Base-by-base conservation (phyloP, 2,329 filamentous ascomycete species). In the Aspergillus sp. region DNA sequence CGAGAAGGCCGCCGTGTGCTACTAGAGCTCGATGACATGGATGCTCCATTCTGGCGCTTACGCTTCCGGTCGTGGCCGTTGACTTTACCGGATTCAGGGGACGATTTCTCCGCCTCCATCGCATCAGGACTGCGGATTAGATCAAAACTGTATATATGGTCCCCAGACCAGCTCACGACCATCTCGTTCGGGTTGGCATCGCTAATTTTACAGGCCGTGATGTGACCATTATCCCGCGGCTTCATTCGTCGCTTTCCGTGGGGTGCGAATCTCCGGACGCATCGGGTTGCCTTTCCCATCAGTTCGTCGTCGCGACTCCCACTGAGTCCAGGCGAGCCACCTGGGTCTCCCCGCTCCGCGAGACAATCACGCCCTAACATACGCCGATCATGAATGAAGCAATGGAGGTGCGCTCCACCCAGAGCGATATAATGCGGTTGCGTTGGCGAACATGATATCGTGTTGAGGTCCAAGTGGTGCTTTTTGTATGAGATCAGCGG, bases 401-500 rank as follows among this genome's bases (percentile, higher is more conserved):
- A 87, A 64, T 88, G 84, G 9, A 86, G 74, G 67, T 88, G 85
- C 6, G 83, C 82, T n/a, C 85, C 85, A 42, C 85, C 85, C 13
- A 88, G 71, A 6, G 85, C 86, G 60, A 88, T 88, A 62, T 88
- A 88, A 62, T 88, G 83, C 11, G 85, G 85, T 61, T 88, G 85
- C 46, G 78, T 85, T 3, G 82, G 76, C 5, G 85, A 86, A 62
- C 85, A 88, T 13, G 85, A 88, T 20, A 88, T 86, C 3, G 82
- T 87, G 63, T 88, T 88, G 25, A 88, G 73, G 58, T 88, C 85
- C 17, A 88, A 70, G 41, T 78, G 75, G 60, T 84, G 85, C 19
- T 77, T 76, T 58, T 83, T 85, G 69, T 88, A 88, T 1, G 83
- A 86, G 44, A 88, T 88, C 23, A 88, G 72, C 2, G 85, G 84